Conservation (phyloP, 2,329 filamentous ascomycete species). For the Penicillium sp. region DNA sequence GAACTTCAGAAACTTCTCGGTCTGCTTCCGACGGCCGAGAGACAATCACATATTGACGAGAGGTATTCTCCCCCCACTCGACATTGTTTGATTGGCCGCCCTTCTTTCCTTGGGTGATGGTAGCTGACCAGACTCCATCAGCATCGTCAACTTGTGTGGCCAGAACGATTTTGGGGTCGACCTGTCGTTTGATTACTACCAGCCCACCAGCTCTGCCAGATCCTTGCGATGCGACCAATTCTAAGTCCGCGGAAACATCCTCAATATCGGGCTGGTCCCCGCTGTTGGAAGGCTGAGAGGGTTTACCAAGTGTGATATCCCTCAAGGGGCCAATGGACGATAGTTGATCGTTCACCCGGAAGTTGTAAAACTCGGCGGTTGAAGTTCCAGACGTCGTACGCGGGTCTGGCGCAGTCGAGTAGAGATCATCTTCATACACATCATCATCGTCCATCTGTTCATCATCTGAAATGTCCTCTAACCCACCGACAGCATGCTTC, state of each 20-base stretch:
- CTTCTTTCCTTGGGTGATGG: slow-evolving; percentile 47
- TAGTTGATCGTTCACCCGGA: slow-evolving; percentile 75
- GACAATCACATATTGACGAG: slow-evolving; percentile 78
- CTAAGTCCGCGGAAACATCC: slow-evolving; percentile 42
- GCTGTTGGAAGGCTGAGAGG: slow-evolving; percentile 48
- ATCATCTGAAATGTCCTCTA: slow-evolving; percentile 60
- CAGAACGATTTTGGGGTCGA: slow-evolving; percentile 71
- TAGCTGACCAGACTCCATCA: slow-evolving; percentile 80
- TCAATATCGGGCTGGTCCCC: slow-evolving; percentile 46
- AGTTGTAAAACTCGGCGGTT: slow-evolving; percentile 60
- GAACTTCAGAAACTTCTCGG: slow-evolving; percentile 76
- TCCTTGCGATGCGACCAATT: slow-evolving; percentile 58
- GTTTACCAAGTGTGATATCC: slow-evolving; percentile 69
- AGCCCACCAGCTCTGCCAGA: slow-evolving; percentile 64
- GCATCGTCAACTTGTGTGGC: slow-evolving; percentile 72
- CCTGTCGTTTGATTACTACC: slow-evolving; percentile 73
- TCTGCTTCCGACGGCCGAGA: slow-evolving; percentile 67
- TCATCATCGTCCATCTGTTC: slow-evolving; percentile 63
- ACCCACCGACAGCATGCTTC: slow-evolving; percentile 53
- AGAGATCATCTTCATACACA: slow-evolving; percentile 56
- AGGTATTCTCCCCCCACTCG: slow-evolving; percentile 52
- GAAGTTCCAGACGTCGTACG: slow-evolving; percentile 24
- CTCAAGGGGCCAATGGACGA: slow-evolving; percentile 78
- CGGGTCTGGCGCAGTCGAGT: slow-evolving; percentile 38
- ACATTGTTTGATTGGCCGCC: slow-evolving; percentile 49